Evolutionary conservation across 352 stramenopile species (phyloP).

Genomic region (Chrysophaeum taylorii): DNA sequence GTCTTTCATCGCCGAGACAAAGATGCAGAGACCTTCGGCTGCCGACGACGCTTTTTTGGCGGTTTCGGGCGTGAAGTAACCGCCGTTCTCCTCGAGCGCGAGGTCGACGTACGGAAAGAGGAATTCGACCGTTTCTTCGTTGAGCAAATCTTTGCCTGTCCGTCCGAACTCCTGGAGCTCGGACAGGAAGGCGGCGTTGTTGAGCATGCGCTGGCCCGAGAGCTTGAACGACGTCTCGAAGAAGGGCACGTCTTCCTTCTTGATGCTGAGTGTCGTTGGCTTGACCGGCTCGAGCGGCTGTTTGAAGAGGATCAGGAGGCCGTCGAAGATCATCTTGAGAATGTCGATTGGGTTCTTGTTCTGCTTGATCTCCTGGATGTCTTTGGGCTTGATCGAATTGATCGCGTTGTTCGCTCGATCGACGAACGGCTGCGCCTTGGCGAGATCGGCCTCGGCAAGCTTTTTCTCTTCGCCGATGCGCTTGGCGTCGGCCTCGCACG

Average conservation of each 20-base stretch:
- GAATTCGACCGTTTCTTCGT: conserved; percentile 97
- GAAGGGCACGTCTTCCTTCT: conserved; percentile 91
- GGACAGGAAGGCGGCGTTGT: conserved; percentile 88
- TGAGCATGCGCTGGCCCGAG: conserved; percentile 86
- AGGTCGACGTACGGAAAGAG: conserved; percentile 91
- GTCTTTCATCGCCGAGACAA: conserved; percentile 93
- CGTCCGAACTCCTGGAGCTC: conserved; percentile 88
- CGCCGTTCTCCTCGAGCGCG: conserved; percentile 21
- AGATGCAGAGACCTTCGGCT: conserved; percentile 90
- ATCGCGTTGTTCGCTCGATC: conserved; percentile 88
- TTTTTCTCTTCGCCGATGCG: conserved; percentile 89
- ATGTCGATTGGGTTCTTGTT: conserved; percentile 93
- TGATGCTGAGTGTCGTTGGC: conserved; percentile 82
- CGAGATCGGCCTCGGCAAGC: conserved; percentile 83
- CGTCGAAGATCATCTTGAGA: conserved; percentile 95
- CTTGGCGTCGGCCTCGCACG: conserved; percentile 85
- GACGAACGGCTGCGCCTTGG: conserved; percentile 93
- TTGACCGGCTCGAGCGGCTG: conserved; percentile 75
- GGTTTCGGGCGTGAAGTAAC: conserved; percentile 83
- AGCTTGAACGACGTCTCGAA: conserved; percentile 91
- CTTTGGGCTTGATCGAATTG: conserved; percentile 88
- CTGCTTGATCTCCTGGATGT: conserved; percentile 97
- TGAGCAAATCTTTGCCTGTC: conserved; percentile 92
- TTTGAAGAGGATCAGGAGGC: conserved; percentile 92
- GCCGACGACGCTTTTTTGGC: conserved; percentile 91